These are phyloP conservation scores for Fraxinus anomala DNA, from an alignment of 257 asterid genomes.

Conservation along the genomic window DNA sequence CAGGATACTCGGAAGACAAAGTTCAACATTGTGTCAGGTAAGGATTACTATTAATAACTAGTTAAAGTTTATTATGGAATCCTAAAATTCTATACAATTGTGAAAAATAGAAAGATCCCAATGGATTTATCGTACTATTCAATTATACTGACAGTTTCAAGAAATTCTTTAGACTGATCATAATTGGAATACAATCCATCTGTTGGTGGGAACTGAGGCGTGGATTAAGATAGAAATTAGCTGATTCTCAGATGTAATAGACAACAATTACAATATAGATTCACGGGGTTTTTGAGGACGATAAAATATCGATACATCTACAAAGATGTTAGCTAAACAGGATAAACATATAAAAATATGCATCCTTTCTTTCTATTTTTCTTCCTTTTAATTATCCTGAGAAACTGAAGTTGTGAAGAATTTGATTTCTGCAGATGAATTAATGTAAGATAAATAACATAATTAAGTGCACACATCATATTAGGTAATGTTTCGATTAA, in stretches of 20 bases:
- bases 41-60: not conserved
- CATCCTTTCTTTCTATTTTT: not conserved
- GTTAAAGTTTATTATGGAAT: not conserved
- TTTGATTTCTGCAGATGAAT: not conserved
- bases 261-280: not conserved
- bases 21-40: conserved; percentile 63
- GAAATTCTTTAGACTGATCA: not conserved
- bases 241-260: not conserved
- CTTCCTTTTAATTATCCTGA: not conserved
- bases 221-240: not conserved
- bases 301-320: not conserved
- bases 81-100: not conserved
- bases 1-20: conserved; percentile 42
- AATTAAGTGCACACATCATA: not conserved
- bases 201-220: not conserved
- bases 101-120: not conserved
- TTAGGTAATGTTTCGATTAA: not conserved
- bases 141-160: not conserved
- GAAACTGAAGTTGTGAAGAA: not conserved
- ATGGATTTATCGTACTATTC: not conserved
- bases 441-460: not conserved
- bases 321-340: no score
- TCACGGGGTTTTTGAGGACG: not conserved
- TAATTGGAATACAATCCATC: not conserved
- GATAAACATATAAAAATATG: not conserved